phyloP scores from a whole-genome alignment of 805 yeast genomes.

The Dipodascus albidus region DNA sequence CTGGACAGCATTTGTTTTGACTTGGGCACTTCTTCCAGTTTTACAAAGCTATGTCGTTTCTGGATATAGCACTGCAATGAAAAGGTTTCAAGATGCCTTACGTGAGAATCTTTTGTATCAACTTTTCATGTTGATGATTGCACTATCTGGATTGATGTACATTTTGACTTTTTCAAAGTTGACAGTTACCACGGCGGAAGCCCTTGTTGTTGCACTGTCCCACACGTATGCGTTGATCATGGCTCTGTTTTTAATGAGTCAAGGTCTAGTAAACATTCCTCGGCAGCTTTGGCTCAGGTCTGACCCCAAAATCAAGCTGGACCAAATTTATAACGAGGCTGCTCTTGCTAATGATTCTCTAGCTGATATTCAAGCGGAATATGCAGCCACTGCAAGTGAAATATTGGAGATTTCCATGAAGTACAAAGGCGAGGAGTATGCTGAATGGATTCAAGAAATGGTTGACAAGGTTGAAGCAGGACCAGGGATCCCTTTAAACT shows the following conservation, averaged over 20 bases:
- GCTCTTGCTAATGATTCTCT: constrained; percentile 47
- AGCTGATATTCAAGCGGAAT: constrained; percentile 50
- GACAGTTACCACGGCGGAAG: constrained; percentile 43
- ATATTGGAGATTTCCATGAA: constrained; percentile 38
- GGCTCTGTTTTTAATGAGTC: constrained; percentile 78
- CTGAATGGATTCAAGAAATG: constrained; percentile 57
- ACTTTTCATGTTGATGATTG: constrained; percentile 39
- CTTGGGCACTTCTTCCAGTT: constrained; percentile 67
- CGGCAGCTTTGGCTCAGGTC: constrained; percentile 30
- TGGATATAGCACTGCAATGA: constrained; percentile 43
- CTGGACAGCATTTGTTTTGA: constrained; percentile 69
- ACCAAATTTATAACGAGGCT: constrained; percentile 38
- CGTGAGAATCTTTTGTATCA: constrained; percentile 50
- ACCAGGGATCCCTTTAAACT: constrained; percentile 8
- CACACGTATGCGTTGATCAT: constrained; percentile 65
- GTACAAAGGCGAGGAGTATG: constrained; percentile 34
- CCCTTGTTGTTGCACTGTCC: constrained; percentile 61
- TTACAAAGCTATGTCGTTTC: constrained; percentile 63
- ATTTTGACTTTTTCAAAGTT: constrained; percentile 45
- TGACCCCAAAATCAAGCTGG: constrained; percentile 28
- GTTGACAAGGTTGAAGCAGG: constrained; percentile 29
- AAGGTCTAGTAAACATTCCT: constrained; percentile 64
- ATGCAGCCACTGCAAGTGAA: constrained; percentile 51
- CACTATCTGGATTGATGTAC: constrained; percentile 46
- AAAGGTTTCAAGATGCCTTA: constrained; percentile 45